Conservation (phyloP, 352 stramenopile genomes). For the Pythium phragmiticola region DNA sequence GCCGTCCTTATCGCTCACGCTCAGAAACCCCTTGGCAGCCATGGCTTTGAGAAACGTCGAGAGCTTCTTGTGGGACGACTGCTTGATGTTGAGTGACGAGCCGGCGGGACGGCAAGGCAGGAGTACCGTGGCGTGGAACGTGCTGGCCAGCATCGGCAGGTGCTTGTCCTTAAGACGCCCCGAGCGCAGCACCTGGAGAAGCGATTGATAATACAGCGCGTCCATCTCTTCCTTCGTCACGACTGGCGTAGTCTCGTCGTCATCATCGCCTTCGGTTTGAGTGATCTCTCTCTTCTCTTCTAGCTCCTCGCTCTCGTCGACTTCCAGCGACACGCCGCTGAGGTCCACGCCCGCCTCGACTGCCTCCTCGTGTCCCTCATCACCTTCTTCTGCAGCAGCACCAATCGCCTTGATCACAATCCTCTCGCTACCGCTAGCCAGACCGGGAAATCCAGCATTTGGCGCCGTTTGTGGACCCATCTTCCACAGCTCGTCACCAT, state of each 20-base stretch:
- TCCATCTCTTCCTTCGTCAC: constrained; percentile 75
- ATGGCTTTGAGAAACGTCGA: constrained; percentile 75
- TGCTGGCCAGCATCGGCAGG: constrained; percentile 75
- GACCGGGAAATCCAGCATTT: constrained; percentile 58
- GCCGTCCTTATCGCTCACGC: constrained; percentile 64
- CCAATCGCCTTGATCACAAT: constrained; percentile 24
- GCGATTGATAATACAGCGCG: constrained; percentile 51
- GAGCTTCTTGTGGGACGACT: constrained; percentile 80
- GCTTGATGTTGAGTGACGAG: constrained; percentile 68
- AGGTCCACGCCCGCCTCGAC: constrained; percentile 34
- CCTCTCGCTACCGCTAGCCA: constrained; percentile 15
- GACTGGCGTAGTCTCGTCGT: constrained; percentile 5
- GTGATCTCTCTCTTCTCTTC: constrained; percentile 38
- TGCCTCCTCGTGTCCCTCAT: constrained; percentile 4
- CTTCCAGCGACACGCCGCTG: constrained; percentile 30
- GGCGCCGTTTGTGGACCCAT: constrained; percentile 66
- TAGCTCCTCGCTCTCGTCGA: constrained; percentile 10
- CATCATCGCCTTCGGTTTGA: constrained; percentile 6
- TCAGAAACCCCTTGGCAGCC: constrained; percentile 49
- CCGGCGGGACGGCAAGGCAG: constrained; percentile 58
- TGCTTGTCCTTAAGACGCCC: constrained; percentile 66
- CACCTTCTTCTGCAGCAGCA: constrained; percentile 12
- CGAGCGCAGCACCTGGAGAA: constrained; percentile 65
- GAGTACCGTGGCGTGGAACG: constrained; percentile 68
- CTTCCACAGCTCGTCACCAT: constrained; percentile 76